Evolutionary conservation across 345 rosid genomes (phyloP).

Genomic region (Excoecaria cochinchinensis): DNA sequence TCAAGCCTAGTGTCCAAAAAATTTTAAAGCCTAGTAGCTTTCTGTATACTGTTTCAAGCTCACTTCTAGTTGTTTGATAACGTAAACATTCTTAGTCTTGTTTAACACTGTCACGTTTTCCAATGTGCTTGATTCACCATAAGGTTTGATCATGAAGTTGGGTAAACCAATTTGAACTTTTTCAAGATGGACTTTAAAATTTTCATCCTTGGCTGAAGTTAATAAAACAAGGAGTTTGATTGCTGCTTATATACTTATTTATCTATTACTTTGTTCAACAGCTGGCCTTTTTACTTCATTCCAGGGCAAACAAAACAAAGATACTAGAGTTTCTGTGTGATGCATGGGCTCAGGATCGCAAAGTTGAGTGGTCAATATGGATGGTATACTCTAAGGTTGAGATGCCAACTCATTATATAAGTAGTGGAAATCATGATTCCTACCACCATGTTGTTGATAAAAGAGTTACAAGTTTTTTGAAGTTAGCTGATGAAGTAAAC

Average conservation of each 20-base stretch:
- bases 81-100: not conserved
- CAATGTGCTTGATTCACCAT: not conserved
- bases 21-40: not conserved
- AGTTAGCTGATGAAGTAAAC: constrained; percentile 67
- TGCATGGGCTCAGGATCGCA: constrained; percentile 76
- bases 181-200: constrained; percentile 3
- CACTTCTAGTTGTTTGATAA: not conserved
- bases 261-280: constrained; percentile 9
- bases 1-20: not conserved
- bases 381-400: constrained; percentile 93
- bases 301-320: constrained; percentile 62
- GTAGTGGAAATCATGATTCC: constrained; percentile 67
- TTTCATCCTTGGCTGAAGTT: not conserved
- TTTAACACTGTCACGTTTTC: not conserved
- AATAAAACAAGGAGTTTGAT: not conserved
- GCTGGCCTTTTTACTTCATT: constrained; percentile 24
- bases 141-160: constrained; percentile 5
- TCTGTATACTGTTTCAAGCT: not conserved
- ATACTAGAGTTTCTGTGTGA: constrained; percentile 65
- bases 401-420: constrained; percentile 89
- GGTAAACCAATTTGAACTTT: not conserved
- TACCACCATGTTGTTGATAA: constrained; percentile 51
- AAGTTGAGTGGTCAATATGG: constrained; percentile 98
- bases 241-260: not conserved
- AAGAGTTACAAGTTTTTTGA: constrained; percentile 62